Evolutionary conservation across 2,329 filamentous ascomycete genomes (phyloP).

Genomic region (Pyrenochaeta sp.): DNA sequence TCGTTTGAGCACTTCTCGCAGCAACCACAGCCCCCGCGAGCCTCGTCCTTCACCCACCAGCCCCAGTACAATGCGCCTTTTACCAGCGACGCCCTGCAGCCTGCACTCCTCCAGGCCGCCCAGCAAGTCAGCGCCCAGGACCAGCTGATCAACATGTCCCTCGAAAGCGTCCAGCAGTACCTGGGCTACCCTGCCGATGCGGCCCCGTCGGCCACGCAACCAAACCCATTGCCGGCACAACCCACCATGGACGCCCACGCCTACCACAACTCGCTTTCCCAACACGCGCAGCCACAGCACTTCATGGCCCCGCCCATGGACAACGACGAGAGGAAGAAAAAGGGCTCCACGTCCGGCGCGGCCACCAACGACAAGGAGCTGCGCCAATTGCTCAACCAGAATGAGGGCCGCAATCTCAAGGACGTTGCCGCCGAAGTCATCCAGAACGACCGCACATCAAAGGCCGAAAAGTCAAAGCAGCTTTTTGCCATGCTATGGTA

Average conservation of each 20-base stretch:
- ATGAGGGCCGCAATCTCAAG: constrained; percentile 71
- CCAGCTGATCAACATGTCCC: constrained; percentile 35
- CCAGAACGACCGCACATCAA: constrained; percentile 79
- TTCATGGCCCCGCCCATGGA: constrained; percentile 40
- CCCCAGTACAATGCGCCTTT: constrained; percentile 41
- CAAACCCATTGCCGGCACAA: constrained; percentile 32
- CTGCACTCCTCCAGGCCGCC: constrained; percentile 45
- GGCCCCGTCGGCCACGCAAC: constrained; percentile 20
- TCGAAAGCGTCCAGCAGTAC: constrained; percentile 46
- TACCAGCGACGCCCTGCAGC: constrained; percentile 38
- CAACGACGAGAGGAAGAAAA: constrained; percentile 60
- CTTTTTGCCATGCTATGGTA: constrained; percentile 91
- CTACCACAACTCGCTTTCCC: constrained; percentile 37
- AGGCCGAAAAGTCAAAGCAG: constrained; percentile 83
- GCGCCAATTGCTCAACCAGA: constrained; percentile 75
- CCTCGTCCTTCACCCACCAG: constrained; percentile 24
- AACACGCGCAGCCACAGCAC: constrained; percentile 34
- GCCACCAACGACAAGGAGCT: constrained; percentile 85
- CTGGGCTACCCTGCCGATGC: constrained; percentile 38
- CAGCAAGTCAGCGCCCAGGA: constrained; percentile 49
- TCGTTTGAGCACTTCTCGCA: constrained; percentile 47
- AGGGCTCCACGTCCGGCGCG: constrained; percentile 70
- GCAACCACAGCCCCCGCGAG: constrained; percentile 26
- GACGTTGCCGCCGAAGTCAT: constrained; percentile 80
- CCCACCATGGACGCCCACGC: constrained; percentile 39